Conservation (phyloP, 345 rosid genomes). For the Cardamine resedifolia region DNA sequence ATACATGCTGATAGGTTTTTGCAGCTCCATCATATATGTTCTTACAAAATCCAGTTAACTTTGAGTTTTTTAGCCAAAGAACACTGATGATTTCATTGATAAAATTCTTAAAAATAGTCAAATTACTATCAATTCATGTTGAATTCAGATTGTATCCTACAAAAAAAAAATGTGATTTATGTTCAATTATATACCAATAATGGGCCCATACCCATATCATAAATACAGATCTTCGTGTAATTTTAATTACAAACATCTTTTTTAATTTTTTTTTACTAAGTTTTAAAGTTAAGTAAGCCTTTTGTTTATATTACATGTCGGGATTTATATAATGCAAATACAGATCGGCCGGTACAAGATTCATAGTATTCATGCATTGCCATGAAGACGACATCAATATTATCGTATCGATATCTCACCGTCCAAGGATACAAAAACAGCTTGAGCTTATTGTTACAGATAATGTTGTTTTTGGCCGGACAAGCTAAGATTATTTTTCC, state of each 20-base stretch:
- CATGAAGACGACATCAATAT: conserved; percentile 18
- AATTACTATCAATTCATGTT: too few species aligned
- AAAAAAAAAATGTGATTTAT: too few species aligned
- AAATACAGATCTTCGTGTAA: background rate
- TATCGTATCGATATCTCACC: conserved; percentile 20
- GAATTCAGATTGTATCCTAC: too few species aligned
- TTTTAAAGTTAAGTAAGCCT: background rate
- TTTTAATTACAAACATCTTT: background rate
- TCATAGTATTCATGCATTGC: conserved; percentile 19
- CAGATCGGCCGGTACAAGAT: background rate
- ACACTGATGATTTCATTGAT: too few species aligned
- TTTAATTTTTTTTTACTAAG: background rate
- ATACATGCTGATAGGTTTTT: too few species aligned
- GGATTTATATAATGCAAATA: background rate
- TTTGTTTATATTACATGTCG: background rate
- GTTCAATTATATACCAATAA: too few species aligned
- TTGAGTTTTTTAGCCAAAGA: too few species aligned
- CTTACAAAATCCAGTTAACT: too few species aligned
- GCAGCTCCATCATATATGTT: too few species aligned
- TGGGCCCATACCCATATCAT: too few species aligned
- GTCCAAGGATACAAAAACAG: conserved; percentile 15
- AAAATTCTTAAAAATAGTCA: too few species aligned
- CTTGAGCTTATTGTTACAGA: conserved; percentile 20
- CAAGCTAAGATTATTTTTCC: background rate
- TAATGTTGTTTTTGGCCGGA: conserved; percentile 30